phyloP scores from a whole-genome alignment of 495 filamentous ascomycete species.

The Penicillium bovifimosum region DNA sequence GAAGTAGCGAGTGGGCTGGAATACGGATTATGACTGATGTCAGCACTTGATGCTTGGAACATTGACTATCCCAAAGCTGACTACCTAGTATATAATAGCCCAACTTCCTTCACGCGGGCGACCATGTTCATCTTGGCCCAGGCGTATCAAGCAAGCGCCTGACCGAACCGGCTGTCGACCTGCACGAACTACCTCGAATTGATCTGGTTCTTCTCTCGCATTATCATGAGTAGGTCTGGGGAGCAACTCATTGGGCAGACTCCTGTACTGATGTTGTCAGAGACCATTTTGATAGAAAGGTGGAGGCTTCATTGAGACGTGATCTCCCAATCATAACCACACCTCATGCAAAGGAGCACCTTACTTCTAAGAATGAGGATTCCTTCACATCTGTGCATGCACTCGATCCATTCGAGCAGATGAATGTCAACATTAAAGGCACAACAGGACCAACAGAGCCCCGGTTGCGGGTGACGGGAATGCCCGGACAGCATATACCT shows the following conservation, averaged over 20 bases:
- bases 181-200: constrained; percentile 56
- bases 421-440: constrained; percentile 44
- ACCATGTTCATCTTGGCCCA: constrained; percentile 63
- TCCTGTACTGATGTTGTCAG: constrained; percentile 15
- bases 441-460: constrained; percentile 9
- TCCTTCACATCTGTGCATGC: constrained; percentile 50
- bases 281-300: constrained; percentile 59
- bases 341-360: constrained; percentile 52
- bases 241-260: background rate
- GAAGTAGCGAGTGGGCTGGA: constrained; percentile 50
- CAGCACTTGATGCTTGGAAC: background rate
- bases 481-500: constrained; percentile 68
- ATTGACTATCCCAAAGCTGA: background rate
- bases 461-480: constrained; percentile 54
- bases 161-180: constrained; percentile 56
- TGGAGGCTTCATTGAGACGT: constrained; percentile 53
- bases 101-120: constrained; percentile 65
- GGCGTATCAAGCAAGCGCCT: constrained; percentile 49
- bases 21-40: constrained; percentile 61
- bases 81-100: constrained; percentile 36
- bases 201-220: constrained; percentile 60
- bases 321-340: constrained; percentile 61
- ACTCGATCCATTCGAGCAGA: constrained; percentile 50
- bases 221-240: constrained; percentile 49
- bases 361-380: constrained; percentile 40